Evolutionary conservation across 345 rosid species (phyloP).

Genomic region (Eucalyptus tenuipes): DNA sequence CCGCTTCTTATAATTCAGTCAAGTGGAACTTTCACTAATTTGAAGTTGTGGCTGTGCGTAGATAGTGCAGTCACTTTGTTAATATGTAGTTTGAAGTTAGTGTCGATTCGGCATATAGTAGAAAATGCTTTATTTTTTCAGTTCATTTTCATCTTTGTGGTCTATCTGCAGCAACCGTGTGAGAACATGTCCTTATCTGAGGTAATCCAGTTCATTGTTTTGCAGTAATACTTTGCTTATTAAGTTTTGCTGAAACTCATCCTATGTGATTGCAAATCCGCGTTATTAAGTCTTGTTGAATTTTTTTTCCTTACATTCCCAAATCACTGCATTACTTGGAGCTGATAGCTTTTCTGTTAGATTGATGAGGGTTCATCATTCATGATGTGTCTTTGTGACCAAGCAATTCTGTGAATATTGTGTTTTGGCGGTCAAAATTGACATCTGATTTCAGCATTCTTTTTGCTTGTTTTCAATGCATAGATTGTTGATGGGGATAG

Average conservation of each 20-base stretch:
- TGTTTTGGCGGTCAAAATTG: background rate
- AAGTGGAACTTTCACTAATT: background rate
- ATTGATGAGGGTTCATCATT: background rate
- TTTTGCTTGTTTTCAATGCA: background rate
- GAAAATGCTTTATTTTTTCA: background rate
- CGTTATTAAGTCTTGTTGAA: background rate
- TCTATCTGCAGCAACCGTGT: background rate
- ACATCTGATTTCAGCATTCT: background rate
- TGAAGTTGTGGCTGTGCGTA: background rate
- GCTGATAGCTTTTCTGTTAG: background rate
- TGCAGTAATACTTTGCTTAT: background rate
- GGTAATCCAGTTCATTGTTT: background rate
- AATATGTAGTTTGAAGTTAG: background rate
- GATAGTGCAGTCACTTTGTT: background rate
- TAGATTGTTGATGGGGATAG: constrained; percentile 29
- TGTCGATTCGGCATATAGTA: background rate
- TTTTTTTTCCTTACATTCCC: background rate
- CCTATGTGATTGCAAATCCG: background rate
- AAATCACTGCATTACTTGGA: background rate
- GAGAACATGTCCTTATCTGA: background rate
- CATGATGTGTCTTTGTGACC: background rate
- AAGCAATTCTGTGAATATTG: background rate
- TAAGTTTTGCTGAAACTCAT: background rate
- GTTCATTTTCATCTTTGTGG: background rate
- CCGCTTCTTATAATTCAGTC: background rate